These are phyloP conservation scores for Vanilla planifolia DNA, from an alignment of 106 monocot species.

Conservation along the genomic window DNA sequence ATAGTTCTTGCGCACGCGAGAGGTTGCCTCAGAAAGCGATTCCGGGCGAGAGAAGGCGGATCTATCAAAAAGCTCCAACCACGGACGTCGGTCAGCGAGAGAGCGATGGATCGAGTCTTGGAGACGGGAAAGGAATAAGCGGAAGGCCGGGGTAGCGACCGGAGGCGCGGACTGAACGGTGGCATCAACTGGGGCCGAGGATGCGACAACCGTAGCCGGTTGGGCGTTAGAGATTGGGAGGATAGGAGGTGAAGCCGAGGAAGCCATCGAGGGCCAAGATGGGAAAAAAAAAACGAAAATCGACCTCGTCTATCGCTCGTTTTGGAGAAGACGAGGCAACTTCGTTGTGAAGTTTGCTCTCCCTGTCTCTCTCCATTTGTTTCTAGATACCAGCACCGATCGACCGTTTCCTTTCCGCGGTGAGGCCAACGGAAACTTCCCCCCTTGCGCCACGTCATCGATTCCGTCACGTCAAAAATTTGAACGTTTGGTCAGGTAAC, in stretches of 20 bases:
- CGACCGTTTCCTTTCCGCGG: too few species aligned
- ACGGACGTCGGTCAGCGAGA: conserved; percentile 42
- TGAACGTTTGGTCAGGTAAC: too few species aligned
- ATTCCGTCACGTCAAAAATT: too few species aligned
- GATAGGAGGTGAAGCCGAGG: conserved; percentile 2
- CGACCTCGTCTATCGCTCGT: too few species aligned
- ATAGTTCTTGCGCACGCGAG: conserved; percentile 38
- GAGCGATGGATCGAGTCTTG: conserved; percentile 30
- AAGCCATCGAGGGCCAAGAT: not conserved
- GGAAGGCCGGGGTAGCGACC: conserved; percentile 25
- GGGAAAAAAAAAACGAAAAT: too few species aligned
- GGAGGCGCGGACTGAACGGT: conserved; percentile 10
- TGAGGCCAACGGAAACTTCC: too few species aligned
- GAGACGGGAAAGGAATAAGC: conserved; percentile 35
- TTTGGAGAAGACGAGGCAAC: too few species aligned
- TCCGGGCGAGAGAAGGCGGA: conserved; percentile 37
- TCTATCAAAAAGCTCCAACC: conserved; percentile 39
- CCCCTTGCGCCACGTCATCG: too few species aligned
- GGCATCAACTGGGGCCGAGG: not conserved
- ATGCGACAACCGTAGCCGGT: not conserved
- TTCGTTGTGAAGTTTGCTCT: too few species aligned
- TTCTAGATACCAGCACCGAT: too few species aligned
- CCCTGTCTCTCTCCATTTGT: too few species aligned
- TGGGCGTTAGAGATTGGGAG: conserved; percentile 16
- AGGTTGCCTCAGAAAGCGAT: conserved; percentile 21